Conservation (phyloP, 2,329 filamentous ascomycete species). For the Pseudocercospora fijiensis region DNA sequence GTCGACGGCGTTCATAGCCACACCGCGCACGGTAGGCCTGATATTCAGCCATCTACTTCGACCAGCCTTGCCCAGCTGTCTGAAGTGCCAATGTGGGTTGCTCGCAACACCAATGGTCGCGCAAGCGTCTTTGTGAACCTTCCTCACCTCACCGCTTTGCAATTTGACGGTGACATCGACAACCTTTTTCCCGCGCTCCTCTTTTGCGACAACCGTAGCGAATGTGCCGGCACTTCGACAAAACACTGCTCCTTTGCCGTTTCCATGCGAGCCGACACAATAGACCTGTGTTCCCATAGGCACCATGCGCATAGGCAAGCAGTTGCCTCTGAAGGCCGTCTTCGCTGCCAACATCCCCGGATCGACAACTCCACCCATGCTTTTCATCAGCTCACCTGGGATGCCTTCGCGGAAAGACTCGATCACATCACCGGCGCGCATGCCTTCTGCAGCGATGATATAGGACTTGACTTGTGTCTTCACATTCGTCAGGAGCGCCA, state of each 20-base stretch:
- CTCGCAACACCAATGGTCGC: constrained; percentile 92
- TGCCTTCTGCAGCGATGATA: constrained; percentile 91
- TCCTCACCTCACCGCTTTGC: constrained; percentile 88
- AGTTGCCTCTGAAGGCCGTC: constrained; percentile 93
- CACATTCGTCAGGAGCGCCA: constrained; percentile 78
- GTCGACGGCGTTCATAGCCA: constrained; percentile 98
- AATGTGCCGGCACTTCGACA: constrained; percentile 94
- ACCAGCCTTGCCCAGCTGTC: constrained; percentile 91
- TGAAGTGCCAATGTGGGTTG: constrained; percentile 88
- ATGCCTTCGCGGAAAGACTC: constrained; percentile 92
- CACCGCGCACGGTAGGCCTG: constrained; percentile 89
- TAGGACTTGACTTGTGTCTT: constrained; percentile 77
- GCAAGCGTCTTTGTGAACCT: constrained; percentile 86
- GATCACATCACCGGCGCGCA: constrained; percentile 85
- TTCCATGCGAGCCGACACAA: constrained; percentile 72
- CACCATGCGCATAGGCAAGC: constrained; percentile 91
- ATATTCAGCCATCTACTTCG: constrained; percentile 92
- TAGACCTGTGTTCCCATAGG: constrained; percentile 91
- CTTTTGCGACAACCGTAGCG: constrained; percentile 84
- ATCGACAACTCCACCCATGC: constrained; percentile 90
- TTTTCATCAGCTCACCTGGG: constrained; percentile 78
- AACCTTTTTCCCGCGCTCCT: constrained; percentile 68
- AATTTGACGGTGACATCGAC: constrained; percentile 80
- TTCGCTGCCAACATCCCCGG: constrained; percentile 93
- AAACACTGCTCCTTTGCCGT: constrained; percentile 76